Base-by-base conservation (phyloP, 106 monocot genomes). In the Chionographis japonica region DNA sequence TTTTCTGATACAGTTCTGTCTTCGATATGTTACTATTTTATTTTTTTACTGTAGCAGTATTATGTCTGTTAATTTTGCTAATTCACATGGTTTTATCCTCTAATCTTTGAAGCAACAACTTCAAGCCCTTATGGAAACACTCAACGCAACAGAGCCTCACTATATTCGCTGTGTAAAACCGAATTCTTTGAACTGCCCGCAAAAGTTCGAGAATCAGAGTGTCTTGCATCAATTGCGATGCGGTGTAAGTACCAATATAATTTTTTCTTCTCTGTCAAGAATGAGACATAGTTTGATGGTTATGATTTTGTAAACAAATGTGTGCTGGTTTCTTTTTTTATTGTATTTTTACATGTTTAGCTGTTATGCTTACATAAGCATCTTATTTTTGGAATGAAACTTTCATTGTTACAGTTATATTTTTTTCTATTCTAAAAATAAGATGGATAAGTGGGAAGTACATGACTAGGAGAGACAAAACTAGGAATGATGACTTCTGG, bases 141-240 rank as follows among this genome's bases (percentile, higher is more conserved):
- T 94, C 27, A 90, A 77, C 61, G 79, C 83, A 54, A 88, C 94
- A 56, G 77, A 85, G 57, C 94, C 94, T 67, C 94, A 94, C 71
- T 90, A 90, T 77, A 74, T 94, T 68, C 87, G 94, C 16, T 94
- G 94, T 73, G 66, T 94, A 68, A 94, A 94, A 66, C 94, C 94
- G 10, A 94, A 90, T 40, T 85, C 90, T 68, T 55, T 76, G 72
- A 90, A 79, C 68, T 68, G 56, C 16, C 87, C 94, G 59, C 88
- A 88, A 40, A 83, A 83, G 14, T 94, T 90, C 73, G 90, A 94
- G 56, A 94, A 90, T 77, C 72, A 72, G 61, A 94, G 88, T 79
- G 90, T 94, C 58, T 75, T 94, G 54, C 94, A 94, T 72, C 94
- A 94, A 67, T 73, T 94, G 37, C 79, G 88, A 40, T 88, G 88